Conservation (phyloP, 495 filamentous ascomycete genomes). For the Penicillium riverlandense region DNA sequence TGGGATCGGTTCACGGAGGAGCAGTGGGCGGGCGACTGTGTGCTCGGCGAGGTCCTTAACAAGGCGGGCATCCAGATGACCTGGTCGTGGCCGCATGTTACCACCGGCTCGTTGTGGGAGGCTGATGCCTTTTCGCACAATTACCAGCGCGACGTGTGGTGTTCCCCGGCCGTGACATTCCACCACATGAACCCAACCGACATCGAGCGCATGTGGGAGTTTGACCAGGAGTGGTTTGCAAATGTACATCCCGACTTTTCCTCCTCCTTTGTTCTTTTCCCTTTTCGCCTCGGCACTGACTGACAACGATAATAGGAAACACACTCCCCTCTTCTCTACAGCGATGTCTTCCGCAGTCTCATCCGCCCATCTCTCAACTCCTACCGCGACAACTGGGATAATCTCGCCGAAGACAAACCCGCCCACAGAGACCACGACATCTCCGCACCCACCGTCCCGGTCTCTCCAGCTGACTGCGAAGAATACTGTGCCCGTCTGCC, state of each 20-base stretch:
- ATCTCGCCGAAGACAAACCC: slow-evolving; percentile 5
- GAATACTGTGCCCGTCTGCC: slow-evolving; percentile 22
- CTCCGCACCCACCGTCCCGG: slow-evolving; percentile 9
- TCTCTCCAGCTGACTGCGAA: slow-evolving; percentile 18
- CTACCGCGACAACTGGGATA: slow-evolving; percentile 23
- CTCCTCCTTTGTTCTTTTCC: not conserved
- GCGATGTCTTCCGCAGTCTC: slow-evolving; percentile 18
- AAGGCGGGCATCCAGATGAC: slow-evolving; percentile 24
- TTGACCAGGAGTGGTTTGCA: slow-evolving; percentile 37
- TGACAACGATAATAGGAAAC: slow-evolving; percentile 6
- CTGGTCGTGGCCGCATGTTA: slow-evolving; percentile 33
- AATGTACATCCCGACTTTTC: slow-evolving; percentile 3
- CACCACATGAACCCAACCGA: slow-evolving; percentile 40
- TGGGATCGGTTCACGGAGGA: slow-evolving; percentile 23
- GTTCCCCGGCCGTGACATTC: slow-evolving; percentile 38
- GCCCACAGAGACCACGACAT: not conserved
- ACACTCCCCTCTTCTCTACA: slow-evolving; percentile 9
- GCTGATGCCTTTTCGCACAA: slow-evolving; percentile 25
- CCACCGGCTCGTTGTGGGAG: slow-evolving; percentile 24
- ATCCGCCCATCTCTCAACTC: slow-evolving; percentile 12
- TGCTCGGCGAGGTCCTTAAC: slow-evolving; percentile 36
- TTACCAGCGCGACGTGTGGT: slow-evolving; percentile 32
- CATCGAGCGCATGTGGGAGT: slow-evolving; percentile 26
- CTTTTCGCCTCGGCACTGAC: not conserved
- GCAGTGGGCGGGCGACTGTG: slow-evolving; percentile 37